A percentile compares a stretch with the other conserved stretches of the same genome.
Conservation (phyloP, 331 rosid genomes). For the Ulmus americana region DNA sequence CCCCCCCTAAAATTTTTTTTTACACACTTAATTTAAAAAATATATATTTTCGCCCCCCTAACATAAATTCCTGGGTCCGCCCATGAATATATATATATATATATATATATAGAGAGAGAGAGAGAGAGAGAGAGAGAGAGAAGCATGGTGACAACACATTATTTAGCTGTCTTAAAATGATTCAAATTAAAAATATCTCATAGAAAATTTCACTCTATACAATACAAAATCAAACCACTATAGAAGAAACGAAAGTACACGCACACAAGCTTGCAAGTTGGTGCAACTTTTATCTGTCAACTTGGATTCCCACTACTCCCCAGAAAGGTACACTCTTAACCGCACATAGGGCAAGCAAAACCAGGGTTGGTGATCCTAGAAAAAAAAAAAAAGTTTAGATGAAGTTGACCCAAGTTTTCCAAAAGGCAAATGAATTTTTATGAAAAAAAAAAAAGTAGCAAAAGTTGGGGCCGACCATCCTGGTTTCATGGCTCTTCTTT, state of each 20-base stretch:
- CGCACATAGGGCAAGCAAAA: background rate
- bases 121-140: background rate
- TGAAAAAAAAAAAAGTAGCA: background rate
- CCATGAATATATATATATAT: background rate
- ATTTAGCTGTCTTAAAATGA: background rate
- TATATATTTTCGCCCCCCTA: no score
- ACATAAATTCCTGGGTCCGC: no score
- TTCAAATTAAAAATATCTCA: no score
- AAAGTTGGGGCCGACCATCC: slow-evolving; percentile 14
- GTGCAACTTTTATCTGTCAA: background rate
- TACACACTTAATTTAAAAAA: no score
- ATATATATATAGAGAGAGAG: no score
- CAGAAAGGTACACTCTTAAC: background rate
- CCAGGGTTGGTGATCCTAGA: background rate
- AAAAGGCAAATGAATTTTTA: background rate
- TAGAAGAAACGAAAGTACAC: background rate
- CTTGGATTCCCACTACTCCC: background rate
- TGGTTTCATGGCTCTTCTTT: background rate
- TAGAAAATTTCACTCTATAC: no score
- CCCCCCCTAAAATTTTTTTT: no score
- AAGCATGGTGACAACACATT: background rate
- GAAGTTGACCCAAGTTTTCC: background rate
- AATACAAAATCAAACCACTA: background rate
- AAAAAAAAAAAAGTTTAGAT: background rate
- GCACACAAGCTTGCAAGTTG: background rate